Evolutionary conservation across 805 yeast species (phyloP), one percentile per base, ranked within the genome.

Genomic region (Ogataea methanolica): DNA sequence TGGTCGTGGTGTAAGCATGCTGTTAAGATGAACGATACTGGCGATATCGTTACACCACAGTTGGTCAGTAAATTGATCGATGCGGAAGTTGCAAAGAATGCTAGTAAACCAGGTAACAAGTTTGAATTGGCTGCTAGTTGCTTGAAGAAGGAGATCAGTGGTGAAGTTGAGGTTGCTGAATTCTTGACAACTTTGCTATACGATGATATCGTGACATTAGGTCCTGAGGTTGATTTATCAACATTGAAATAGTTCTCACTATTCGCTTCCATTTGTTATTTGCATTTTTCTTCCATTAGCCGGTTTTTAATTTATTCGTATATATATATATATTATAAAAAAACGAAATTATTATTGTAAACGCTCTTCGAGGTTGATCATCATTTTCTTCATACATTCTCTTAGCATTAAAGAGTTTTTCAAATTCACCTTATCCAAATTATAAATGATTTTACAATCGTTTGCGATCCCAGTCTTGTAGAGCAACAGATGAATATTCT

Each of bases 1-100:
- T 83, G 83, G 75, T 89, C 88, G 63, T 86, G 95, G 95, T 86
- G 82, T 44, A 83, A 81, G 49, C 91, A 86, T 63, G 79, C 80
- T 40, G 85, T 80, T 40, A 69, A 63, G 47, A 62, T 78, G 51
- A 74, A 79, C 46, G 88, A 83, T 58, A 73, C 81, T 23, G 82
- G 82, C 42, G 75, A 71, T 45, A 69, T 59, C 26, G 74, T 85
- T 34, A 82, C 87, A 47, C 77, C 85, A 45, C 81, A 78, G 36
- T 76, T 80, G 57, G 81, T 85, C 43, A 60, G 73, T 36, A 65
- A 69, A 53, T 71, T 83, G 54, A 76, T 86, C 60, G 74, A 78
- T 39, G 84, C 80, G 55, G 87, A 83, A 66, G 84, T 78, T 54
- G 73, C 70, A 29, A 74, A 77, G 59, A 71, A 81, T 61, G 70